Percentiles rank a stretch among this genome's conserved stretches.
phyloP scores from a whole-genome alignment of 176 grass and related monocot species.

The Oryza longistaminata region DNA sequence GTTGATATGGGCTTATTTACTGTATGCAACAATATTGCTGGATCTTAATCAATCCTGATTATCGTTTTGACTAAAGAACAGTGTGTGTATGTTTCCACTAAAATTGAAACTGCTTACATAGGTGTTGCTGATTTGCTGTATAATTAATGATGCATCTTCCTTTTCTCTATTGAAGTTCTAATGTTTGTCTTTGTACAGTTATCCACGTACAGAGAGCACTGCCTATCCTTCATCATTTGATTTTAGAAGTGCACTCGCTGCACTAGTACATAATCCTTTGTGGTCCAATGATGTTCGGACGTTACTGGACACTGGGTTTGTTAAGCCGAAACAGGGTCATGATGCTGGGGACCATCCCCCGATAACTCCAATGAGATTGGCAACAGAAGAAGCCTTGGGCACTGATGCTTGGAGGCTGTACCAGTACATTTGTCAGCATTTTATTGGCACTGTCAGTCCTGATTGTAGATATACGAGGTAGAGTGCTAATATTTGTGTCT shows the following conservation, averaged over 20 bases:
- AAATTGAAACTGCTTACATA: conserved; percentile 2
- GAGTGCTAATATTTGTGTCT: not conserved
- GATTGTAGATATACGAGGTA: conserved; percentile 95
- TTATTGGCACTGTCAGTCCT: conserved; percentile 81
- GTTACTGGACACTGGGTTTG: conserved; percentile 71
- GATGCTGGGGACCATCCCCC: conserved; percentile 97
- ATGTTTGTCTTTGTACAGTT: conserved; percentile 59
- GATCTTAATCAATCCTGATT: not conserved
- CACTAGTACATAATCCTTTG: conserved; percentile 68
- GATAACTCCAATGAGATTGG: conserved; percentile 84
- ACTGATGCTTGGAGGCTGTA: conserved; percentile 95
- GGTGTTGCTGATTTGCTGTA: conserved; percentile 12
- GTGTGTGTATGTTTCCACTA: not conserved
- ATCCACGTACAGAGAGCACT: conserved; percentile 97
- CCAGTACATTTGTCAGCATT: conserved; percentile 95
- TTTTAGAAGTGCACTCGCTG: conserved; percentile 73
- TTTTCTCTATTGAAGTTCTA: conserved; percentile 24
- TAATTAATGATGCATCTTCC: not conserved
- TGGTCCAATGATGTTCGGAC: conserved; percentile 71
- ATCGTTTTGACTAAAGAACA: conserved; percentile 13
- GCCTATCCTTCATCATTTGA: conserved; percentile 91
- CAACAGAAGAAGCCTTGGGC: conserved; percentile 81
- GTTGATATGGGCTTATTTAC: not conserved
- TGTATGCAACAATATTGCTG: not conserved
- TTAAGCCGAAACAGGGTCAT: conserved; percentile 76